Evolutionary conservation across 805 yeast species (phyloP), one percentile per base, ranked within the genome.

Genomic region (Ogataea degrootiae): DNA sequence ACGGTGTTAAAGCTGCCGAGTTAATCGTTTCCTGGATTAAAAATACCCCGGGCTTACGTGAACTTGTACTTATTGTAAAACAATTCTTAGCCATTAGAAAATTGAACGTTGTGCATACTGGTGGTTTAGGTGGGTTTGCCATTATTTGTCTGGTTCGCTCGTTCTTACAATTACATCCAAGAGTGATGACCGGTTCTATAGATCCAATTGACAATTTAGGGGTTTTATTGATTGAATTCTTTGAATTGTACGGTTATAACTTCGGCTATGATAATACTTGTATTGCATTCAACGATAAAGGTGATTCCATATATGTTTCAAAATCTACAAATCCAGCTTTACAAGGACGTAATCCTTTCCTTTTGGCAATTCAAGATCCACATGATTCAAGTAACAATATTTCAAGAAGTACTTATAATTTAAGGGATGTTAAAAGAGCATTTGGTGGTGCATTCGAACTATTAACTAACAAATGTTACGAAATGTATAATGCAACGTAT

Each of bases 51-150:
- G 96, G 95, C 0, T 68, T 92, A 44, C 70, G 96, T 53, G 96
- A 90, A 59, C 67, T 92, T 43, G 95, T 85, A 1, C 70, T 92
- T 42, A 80, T 90, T 1, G 76, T 92, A 6, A 91, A 94, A 66
- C 96, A 87, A 61, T 92, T 91, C 59, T 72, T 92, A 43, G 73
- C 89, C 33, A 81, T 88, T 1, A 73, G 97, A 58, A 79, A 76
- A 48, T 70, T 91, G 51, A 89, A 90, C 59, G 85, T 87, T 53
- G 98, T 92, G 15, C 95, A 86, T 57, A 82, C 83, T 21, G 99
- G 99, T 44, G 98, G 98, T 0, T 69, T 92, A 6, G 98, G 99
- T 38, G 98, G 98, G 0, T 92, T 85, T 63, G 81, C 97, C 7
- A 87, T 88, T n/a, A 88, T 91, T 39, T 90, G 97, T 58, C 60